Percentiles rank a stretch among this genome's conserved stretches.
These are phyloP conservation scores for Tolypocladium tropicale DNA, from an alignment of 2,329 filamentous ascomycete genomes.

Conservation along the genomic window DNA sequence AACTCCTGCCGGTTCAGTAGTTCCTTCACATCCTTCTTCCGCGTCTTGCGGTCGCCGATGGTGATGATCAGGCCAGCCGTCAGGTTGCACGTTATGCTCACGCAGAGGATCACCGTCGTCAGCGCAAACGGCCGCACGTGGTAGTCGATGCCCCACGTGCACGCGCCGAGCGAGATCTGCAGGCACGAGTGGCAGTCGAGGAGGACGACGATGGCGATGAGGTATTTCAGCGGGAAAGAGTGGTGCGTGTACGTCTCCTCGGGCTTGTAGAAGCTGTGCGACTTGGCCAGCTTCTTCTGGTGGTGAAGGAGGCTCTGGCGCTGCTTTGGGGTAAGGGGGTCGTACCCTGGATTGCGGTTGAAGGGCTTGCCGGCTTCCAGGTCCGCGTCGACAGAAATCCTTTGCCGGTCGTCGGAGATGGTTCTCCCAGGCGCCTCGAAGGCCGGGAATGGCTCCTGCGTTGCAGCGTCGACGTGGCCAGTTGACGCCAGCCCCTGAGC, in stretches of 20 bases:
- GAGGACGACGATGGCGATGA: conserved; percentile 68
- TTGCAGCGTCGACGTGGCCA: background rate
- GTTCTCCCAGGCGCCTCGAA: background rate
- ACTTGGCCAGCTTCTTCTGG: conserved; percentile 69
- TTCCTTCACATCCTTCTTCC: conserved; percentile 80
- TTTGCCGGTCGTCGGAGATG: conserved; percentile 6
- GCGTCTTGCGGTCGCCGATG: conserved; percentile 63
- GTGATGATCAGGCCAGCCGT: conserved; percentile 66
- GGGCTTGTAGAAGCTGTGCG: conserved; percentile 82
- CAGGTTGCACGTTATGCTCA: conserved; percentile 69
- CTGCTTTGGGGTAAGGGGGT: conserved; percentile 55
- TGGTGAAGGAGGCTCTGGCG: conserved; percentile 65
- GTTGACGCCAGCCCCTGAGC: too few species aligned
- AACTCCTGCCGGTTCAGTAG: conserved; percentile 67
- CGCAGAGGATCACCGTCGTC: conserved; percentile 72
- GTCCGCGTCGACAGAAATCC: conserved; percentile 13
- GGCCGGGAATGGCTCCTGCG: background rate
- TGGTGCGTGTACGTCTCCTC: conserved; percentile 76
- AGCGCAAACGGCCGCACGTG: conserved; percentile 57
- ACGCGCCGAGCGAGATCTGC: conserved; percentile 68
- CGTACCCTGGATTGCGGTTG: conserved; percentile 36
- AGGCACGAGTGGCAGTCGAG: conserved; percentile 71
- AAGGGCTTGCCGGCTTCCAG: conserved; percentile 27
- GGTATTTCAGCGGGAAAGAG: conserved; percentile 64
- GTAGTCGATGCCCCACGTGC: conserved; percentile 71